Evolutionary conservation across 2,329 filamentous ascomycete species (phyloP).

Genomic region (Chaetothyriales sp.): DNA sequence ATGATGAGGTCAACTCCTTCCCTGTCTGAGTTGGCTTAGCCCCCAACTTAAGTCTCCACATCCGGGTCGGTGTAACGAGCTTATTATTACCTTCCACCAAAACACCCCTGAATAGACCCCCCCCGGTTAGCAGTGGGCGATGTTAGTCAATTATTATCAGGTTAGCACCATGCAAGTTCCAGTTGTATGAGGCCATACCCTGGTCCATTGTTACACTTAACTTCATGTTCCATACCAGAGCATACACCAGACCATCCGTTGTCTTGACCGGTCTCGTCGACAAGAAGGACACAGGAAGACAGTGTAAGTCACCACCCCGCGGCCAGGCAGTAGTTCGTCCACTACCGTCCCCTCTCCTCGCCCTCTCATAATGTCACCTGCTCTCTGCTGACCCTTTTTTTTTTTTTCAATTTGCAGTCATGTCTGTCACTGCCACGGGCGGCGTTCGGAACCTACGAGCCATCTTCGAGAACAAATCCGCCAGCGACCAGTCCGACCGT

Average conservation of each 20-base stretch:
- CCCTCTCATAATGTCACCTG: background rate
- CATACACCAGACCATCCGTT: background rate
- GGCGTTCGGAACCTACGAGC: constrained; percentile 61
- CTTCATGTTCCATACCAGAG: background rate
- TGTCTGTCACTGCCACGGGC: constrained; percentile 32
- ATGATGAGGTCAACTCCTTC: no score
- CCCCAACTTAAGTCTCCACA: background rate
- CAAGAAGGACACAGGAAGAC: background rate
- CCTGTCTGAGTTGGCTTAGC: background rate
- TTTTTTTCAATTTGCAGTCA: constrained; percentile 13
- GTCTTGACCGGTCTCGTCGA: background rate
- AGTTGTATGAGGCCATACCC: background rate
- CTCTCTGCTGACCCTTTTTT: constrained; percentile 2
- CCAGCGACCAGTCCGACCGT: constrained; percentile 42
- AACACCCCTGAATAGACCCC: background rate
- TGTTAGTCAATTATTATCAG: background rate
- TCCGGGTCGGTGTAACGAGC: background rate
- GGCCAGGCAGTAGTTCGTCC: background rate
- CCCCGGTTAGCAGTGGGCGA: background rate
- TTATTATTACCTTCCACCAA: background rate
- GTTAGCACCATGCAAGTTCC: background rate
- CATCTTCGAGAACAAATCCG: constrained; percentile 59
- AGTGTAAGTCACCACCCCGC: background rate
- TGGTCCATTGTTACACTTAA: background rate
- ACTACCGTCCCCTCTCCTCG: background rate